Evolutionary conservation across 2,329 filamentous ascomycete genomes (phyloP), one percentile per base, ranked within the genome.

Genomic region (Penicillium sp.): DNA sequence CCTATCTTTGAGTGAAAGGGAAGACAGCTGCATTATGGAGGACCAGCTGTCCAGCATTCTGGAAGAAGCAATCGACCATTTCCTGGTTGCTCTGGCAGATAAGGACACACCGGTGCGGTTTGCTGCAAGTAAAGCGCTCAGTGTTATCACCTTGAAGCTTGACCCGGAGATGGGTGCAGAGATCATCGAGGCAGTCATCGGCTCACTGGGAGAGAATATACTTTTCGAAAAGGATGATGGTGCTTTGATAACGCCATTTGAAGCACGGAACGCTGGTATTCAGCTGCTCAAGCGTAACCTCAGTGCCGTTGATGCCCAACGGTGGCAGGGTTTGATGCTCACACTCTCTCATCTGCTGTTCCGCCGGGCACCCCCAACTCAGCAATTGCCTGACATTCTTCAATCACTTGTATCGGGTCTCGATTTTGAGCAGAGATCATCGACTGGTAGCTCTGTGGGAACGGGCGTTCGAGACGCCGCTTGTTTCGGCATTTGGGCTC

Each of bases 401-500:
- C 88, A 91, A 61, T 89, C 91, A 2, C 82, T 98, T 17, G 80
- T 96, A 0, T 85, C 91, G 10, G 93, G 92, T 0, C 82, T 98
- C 28, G 88, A 88, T 0, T 99, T 98, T 73, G 93, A 99, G 76
- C 92, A 97, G 72, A 86, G 93, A 61, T 91, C 90, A 50, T 86
- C 92, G 0, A 92, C 92, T 3, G 94, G 95, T n/a, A 88, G 86
- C 13, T 93, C 92, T 3, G 83, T 94, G 12, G 95, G 95, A 1
- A 90, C 91, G 1, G 97, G 96, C 69, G 93, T 99, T 17, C 88
- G 95, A 51, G 95, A 99, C 79, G 94, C 95, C 13, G 92, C 95
- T 3, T 97, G 93, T 75, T 99, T 98, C 75, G 95, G 95, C 7
- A 89, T 98, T 26, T 99, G 95, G 95, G 91, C 93, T 1, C 77